Evolutionary conservation across 768 basidiomycete genomes (phyloP).

Genomic region (Tylopilus rubrobrunneus): DNA sequence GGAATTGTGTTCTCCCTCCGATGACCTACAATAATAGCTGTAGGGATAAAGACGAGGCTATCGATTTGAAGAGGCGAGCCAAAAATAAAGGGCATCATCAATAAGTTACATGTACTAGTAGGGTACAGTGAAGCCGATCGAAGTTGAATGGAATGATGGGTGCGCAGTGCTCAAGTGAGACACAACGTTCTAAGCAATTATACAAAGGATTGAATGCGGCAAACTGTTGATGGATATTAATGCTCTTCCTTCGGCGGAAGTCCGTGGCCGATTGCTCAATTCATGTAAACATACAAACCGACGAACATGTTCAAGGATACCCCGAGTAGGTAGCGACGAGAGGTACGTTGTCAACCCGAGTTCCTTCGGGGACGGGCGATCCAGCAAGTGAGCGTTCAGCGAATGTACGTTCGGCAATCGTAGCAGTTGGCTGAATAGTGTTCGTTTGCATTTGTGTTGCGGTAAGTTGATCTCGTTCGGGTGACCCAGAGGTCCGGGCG

Average conservation of each 20-base stretch:
- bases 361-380: conserved; percentile 33
- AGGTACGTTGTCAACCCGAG: conserved; percentile 42
- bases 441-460: conserved; percentile 36
- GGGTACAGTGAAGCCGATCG: conserved; percentile 3
- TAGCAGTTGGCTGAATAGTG: conserved; percentile 41
- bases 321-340: conserved; percentile 24
- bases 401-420: conserved; percentile 38
- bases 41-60: background rate
- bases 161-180: background rate
- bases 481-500: conserved; percentile 27
- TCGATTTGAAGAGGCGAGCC: background rate
- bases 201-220: conserved; percentile 8
- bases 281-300: background rate
- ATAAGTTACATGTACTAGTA: conserved; percentile 10
- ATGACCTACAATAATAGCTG: too few relatives aligned
- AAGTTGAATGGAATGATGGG: background rate
- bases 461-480: conserved; percentile 24
- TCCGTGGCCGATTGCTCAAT: background rate
- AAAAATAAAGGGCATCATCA: background rate
- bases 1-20: background rate
- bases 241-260: conserved; percentile 1
- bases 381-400: conserved; percentile 41
- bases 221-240: background rate
- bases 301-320: conserved; percentile 5
- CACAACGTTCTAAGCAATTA: conserved; percentile 1